These are phyloP conservation scores for Gymnopilus dilepis DNA, from an alignment of 768 basidiomycete species.

Conservation along the genomic window DNA sequence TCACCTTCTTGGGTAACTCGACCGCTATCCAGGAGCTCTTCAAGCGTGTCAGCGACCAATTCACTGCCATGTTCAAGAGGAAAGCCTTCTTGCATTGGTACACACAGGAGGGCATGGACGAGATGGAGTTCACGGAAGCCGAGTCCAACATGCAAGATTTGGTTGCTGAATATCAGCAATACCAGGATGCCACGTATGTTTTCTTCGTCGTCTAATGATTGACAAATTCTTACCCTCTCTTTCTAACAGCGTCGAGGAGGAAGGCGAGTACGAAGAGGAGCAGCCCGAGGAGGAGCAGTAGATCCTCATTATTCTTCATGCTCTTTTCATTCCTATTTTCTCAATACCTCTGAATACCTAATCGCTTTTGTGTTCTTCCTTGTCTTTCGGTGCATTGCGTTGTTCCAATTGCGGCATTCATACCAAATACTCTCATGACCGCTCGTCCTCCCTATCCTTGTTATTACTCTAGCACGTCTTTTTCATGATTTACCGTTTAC, in stretches of 20 bases:
- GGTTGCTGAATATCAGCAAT: conserved; percentile 97
- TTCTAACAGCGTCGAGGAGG: conserved; percentile 74
- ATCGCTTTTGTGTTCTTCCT: neutral
- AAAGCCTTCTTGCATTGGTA: conserved; percentile 99
- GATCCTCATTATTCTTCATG: conserved; percentile 21
- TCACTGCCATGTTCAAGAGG: conserved; percentile 99
- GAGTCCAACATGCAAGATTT: conserved; percentile 99
- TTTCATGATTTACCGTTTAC: conserved; percentile 36
- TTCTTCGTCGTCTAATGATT: neutral
- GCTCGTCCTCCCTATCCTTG: conserved; percentile 19
- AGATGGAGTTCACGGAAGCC: conserved; percentile 99
- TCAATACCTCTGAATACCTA: conserved; percentile 1
- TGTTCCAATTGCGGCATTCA: conserved; percentile 15
- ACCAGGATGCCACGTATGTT: conserved; percentile 91
- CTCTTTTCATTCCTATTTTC: conserved; percentile 18
- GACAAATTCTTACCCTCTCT: neutral
- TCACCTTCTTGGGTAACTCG: conserved; percentile 97
- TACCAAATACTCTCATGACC: conserved; percentile 16
- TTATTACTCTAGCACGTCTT: conserved; percentile 44
- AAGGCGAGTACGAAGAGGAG: conserved; percentile 90
- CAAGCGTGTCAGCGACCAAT: conserved; percentile 98
- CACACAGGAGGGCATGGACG: conserved; percentile 99
- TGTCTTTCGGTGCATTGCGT: conserved; percentile 17
- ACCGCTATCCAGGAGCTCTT: conserved; percentile 98
- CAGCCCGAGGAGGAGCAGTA: conserved; percentile 62